Evolutionary conservation across 345 rosid species (phyloP).

Genomic region (Erodium maritimum): DNA sequence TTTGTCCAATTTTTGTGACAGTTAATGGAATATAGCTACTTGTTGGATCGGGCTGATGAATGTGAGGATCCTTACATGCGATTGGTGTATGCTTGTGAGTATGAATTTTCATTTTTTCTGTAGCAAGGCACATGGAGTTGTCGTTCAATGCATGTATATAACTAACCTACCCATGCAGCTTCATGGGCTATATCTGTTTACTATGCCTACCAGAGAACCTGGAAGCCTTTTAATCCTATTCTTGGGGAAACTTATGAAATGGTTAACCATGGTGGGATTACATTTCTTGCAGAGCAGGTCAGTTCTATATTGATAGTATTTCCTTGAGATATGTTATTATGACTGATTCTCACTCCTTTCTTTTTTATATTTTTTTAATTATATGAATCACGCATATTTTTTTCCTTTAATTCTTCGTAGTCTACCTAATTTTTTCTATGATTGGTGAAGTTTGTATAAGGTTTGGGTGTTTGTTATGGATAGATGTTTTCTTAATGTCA

Average conservation of each 20-base stretch:
- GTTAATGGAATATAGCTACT: constrained; percentile 83
- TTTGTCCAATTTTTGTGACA: constrained; percentile 17
- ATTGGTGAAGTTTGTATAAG: neutral
- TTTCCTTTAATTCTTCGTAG: neutral
- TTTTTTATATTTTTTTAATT: too few relatives aligned
- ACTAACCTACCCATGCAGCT: constrained; percentile 30
- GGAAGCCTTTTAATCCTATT: constrained; percentile 98
- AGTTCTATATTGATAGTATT: constrained; percentile 6
- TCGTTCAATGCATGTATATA: constrained; percentile 5
- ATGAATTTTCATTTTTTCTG: constrained; percentile 3
- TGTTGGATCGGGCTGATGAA: constrained; percentile 78
- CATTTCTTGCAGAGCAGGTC: constrained; percentile 86
- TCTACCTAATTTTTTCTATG: neutral
- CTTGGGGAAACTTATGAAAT: constrained; percentile 92
- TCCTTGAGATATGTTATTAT: neutral
- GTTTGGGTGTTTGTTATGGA: neutral
- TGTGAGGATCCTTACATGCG: constrained; percentile 85
- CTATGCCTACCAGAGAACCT: constrained; percentile 66
- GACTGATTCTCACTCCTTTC: neutral
- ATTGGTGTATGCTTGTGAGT: constrained; percentile 75
- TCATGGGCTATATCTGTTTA: constrained; percentile 89
- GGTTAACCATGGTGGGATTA: constrained; percentile 63
- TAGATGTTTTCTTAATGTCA: too few relatives aligned
- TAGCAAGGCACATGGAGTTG: neutral
- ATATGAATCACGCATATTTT: neutral